Evolutionary conservation across 768 basidiomycete genomes (phyloP).

Genomic region (Serendipita sp.): DNA sequence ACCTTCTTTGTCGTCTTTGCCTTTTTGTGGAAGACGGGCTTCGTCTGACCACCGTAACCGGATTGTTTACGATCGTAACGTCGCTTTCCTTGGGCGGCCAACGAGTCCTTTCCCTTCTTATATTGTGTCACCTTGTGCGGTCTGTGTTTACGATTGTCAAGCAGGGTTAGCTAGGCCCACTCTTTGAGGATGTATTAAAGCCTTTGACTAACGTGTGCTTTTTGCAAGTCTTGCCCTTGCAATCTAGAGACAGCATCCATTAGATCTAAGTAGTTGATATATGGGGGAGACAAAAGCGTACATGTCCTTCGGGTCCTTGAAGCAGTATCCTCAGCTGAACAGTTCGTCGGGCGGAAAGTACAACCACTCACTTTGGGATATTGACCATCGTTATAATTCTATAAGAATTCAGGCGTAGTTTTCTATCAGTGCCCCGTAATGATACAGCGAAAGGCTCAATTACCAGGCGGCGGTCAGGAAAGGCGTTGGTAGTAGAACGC

Average conservation of each 20-base stretch:
- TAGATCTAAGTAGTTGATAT: neutral
- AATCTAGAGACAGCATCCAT: slow-evolving; percentile 31
- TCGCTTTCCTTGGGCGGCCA: slow-evolving; percentile 97
- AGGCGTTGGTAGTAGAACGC: neutral
- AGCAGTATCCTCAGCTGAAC: slow-evolving; percentile 7
- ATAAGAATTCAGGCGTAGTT: too few species aligned
- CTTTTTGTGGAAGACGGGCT: slow-evolving; percentile 99
- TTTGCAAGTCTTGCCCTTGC: slow-evolving; percentile 93
- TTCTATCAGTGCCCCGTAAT: too few species aligned
- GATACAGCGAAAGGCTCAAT: neutral
- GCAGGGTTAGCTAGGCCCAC: slow-evolving; percentile 1
- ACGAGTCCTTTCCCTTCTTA: slow-evolving; percentile 99
- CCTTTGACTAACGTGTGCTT: slow-evolving; percentile 76
- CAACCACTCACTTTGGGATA: slow-evolving; percentile 67
- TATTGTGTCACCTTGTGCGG: slow-evolving; percentile 99
- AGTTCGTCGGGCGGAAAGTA: too few species aligned
- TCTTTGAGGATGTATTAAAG: slow-evolving; percentile 5
- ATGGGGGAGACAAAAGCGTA: slow-evolving; percentile 30
- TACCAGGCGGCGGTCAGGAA: neutral
- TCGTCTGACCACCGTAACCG: slow-evolving; percentile 99
- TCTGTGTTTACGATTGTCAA: slow-evolving; percentile 25
- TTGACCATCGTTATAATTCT: slow-evolving; percentile 52
- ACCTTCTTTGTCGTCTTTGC: slow-evolving; percentile 99
- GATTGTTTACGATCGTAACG: slow-evolving; percentile 99
- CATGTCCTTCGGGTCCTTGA: slow-evolving; percentile 87